Evolutionary conservation across 768 basidiomycete species (phyloP), one percentile per base, ranked within the genome.

Genomic region (Dictyophora rubrovolvata): DNA sequence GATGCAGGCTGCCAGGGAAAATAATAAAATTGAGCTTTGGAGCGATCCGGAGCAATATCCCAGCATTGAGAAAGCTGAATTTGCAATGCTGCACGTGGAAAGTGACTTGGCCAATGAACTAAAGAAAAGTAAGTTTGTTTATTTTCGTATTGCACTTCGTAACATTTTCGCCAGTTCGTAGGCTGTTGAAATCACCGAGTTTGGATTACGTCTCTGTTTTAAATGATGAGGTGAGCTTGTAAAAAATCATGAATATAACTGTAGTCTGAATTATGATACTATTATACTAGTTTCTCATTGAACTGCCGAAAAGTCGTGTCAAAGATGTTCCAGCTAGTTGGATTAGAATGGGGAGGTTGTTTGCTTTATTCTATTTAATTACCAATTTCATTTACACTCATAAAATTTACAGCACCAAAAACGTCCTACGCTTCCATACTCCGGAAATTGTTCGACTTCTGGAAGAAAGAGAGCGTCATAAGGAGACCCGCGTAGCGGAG

Each of bases 21-120:
- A 86, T 35, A 76, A 78, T 59, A 89, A 87, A 67, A 83, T 80
- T 1, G 69, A 72, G 8, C 74, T 98, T 68, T 97, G 93, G 89
- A 69, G 54, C 22, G 77, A 82, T 61, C 66, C 69, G 1, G 71
- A 79, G 52, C 77, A 77, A 62, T 85, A 73, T 63, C 79, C 81
- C 1, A 71, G 67, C 20, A 77, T 91, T 4, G 78, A 77, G 35
- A 80, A 86, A 57, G 73, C 80, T 53, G 78, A 77, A 33, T 70
- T 83, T 68, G 77, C 79, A 48, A 78, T 94, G 16, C 74, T 77
- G 67, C 74, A 80, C 1, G 77, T 86, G 34, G 87, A 90, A 65
- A 74, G 76, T 6, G 88, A 92, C 55, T 76, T 97, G 2, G 69
- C 77, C 5, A 82, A 87, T 36, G 86, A 95, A 68, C 73, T 98